A percentile compares a stretch with the other conserved stretches of the same genome.
Conservation (phyloP, 2,329 filamentous ascomycete species). For the Aspergillus flavus region DNA sequence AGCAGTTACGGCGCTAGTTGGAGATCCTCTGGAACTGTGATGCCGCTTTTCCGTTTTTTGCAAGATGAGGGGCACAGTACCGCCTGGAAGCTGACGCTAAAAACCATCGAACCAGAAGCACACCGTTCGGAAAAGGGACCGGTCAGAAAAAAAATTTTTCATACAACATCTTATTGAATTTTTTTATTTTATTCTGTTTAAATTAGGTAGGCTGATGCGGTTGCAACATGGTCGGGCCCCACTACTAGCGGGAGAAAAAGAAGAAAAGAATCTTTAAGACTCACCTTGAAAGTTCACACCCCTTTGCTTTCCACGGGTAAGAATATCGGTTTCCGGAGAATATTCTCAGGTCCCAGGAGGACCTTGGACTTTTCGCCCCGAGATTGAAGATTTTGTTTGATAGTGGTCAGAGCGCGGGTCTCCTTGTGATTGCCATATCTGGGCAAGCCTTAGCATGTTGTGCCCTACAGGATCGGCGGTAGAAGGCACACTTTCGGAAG, state of each 20-base stretch:
- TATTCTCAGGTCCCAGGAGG: background rate
- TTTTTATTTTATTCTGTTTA: constrained; percentile 1
- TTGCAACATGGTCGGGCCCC: constrained; percentile 4
- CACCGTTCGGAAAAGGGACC: constrained; percentile 9
- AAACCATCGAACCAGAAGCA: constrained; percentile 15
- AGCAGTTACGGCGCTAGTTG: constrained; percentile 23
- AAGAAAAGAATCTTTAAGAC: background rate
- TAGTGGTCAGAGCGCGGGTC: background rate
- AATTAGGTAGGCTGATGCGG: constrained; percentile 1
- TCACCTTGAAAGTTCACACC: background rate
- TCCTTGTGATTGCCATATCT: background rate
- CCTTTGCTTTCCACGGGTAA: background rate
- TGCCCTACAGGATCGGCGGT: background rate
- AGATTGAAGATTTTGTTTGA: background rate
- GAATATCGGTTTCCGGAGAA: background rate
- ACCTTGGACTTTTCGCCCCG: background rate
- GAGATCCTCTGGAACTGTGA: constrained; percentile 27
- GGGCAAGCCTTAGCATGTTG: background rate
- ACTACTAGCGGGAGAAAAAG: constrained; percentile 1
- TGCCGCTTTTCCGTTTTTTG: constrained; percentile 16
- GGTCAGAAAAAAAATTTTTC: constrained; percentile 10
- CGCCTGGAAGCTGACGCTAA: constrained; percentile 11
- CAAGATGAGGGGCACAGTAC: constrained; percentile 15
- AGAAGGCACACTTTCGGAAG: constrained; percentile 2
- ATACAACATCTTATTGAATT: constrained; percentile 7